These are phyloP conservation scores for Penicillium desertorum DNA, from an alignment of 495 filamentous ascomycete species.

Conservation along the genomic window DNA sequence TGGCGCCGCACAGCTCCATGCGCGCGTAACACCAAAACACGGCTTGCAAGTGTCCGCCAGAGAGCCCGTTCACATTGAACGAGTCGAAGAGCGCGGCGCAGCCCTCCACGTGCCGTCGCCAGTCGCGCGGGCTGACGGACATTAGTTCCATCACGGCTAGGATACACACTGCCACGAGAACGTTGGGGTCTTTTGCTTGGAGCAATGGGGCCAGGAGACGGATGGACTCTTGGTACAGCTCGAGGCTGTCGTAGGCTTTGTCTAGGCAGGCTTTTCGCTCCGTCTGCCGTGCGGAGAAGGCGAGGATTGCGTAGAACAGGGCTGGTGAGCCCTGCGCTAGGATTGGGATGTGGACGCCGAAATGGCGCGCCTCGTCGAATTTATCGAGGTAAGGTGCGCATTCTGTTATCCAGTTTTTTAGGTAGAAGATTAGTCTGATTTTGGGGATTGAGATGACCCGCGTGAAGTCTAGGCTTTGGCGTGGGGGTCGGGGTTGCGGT, in stretches of 20 bases:
- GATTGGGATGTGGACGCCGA: slow-evolving; percentile 37
- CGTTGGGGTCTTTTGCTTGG: slow-evolving; percentile 35
- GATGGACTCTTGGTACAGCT: slow-evolving; percentile 41
- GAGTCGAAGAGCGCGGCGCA: slow-evolving; percentile 42
- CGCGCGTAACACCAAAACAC: slow-evolving; percentile 47
- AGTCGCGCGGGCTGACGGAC: slow-evolving; percentile 41
- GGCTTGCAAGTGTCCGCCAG: slow-evolving; percentile 36
- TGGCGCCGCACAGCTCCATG: slow-evolving; percentile 45
- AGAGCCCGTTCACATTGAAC: slow-evolving; percentile 37
- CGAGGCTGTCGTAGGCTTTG: slow-evolving; percentile 36
- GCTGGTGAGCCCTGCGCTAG: slow-evolving; percentile 34
- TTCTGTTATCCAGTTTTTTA: slow-evolving; percentile 34
- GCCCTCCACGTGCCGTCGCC: slow-evolving; percentile 44
- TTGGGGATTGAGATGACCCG: slow-evolving; percentile 28
- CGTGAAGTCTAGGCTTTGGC: slow-evolving; percentile 29
- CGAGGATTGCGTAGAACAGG: slow-evolving; percentile 38
- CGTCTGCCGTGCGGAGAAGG: slow-evolving; percentile 37
- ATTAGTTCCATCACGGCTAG: slow-evolving; percentile 43
- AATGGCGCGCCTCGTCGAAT: slow-evolving; percentile 38
- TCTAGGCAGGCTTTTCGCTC: slow-evolving; percentile 36
- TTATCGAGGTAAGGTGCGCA: slow-evolving; percentile 43
- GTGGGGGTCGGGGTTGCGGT: slow-evolving; percentile 9
- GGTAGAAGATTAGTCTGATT: slow-evolving; percentile 28
- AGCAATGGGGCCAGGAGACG: slow-evolving; percentile 30
- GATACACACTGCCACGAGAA: slow-evolving; percentile 33